These are phyloP conservation scores for Aphanomyces cochlioides DNA, from an alignment of 352 stramenopile genomes.

Conservation along the genomic window DNA sequence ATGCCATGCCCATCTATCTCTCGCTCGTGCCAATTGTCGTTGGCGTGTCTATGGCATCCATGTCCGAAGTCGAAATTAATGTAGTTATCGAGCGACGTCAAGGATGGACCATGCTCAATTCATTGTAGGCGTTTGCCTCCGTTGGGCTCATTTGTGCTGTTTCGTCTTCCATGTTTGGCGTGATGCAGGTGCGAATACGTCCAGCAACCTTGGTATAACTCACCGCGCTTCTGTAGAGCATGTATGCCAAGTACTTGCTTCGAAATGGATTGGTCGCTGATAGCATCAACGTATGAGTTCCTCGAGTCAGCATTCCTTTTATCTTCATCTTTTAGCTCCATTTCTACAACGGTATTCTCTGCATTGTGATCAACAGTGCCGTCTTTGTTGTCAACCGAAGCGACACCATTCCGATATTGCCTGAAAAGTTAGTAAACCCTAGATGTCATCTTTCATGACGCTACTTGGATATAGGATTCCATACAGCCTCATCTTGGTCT, in stretches of 20 bases:
- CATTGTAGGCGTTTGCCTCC: slow-evolving; percentile 55
- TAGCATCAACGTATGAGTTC: slow-evolving; percentile 70
- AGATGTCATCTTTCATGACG: background rate
- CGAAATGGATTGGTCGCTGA: slow-evolving; percentile 69
- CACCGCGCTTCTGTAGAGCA: slow-evolving; percentile 44
- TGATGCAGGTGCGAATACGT: slow-evolving; percentile 50
- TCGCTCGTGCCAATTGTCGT: slow-evolving; percentile 77
- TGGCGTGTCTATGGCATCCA: slow-evolving; percentile 73
- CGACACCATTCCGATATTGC: slow-evolving; percentile 29
- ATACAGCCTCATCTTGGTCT: slow-evolving; percentile 20
- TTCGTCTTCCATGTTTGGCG: slow-evolving; percentile 64
- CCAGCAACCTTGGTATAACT: slow-evolving; percentile 3
- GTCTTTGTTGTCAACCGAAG: slow-evolving; percentile 53
- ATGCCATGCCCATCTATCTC: slow-evolving; percentile 69
- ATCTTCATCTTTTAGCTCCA: slow-evolving; percentile 49
- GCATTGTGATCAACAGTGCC: slow-evolving; percentile 78
- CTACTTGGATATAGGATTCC: background rate
- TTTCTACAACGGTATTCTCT: slow-evolving; percentile 82
- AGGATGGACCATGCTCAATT: background rate
- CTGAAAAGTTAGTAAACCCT: slow-evolving; percentile 33
- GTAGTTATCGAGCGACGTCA: slow-evolving; percentile 30
- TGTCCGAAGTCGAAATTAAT: slow-evolving; percentile 87
- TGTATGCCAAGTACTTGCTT: slow-evolving; percentile 85
- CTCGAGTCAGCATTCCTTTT: no score
- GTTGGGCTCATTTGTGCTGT: slow-evolving; percentile 67